Evolutionary conservation across 2,329 filamentous ascomycete genomes (phyloP).

Genomic region (Conoideocrella luteorostrata): DNA sequence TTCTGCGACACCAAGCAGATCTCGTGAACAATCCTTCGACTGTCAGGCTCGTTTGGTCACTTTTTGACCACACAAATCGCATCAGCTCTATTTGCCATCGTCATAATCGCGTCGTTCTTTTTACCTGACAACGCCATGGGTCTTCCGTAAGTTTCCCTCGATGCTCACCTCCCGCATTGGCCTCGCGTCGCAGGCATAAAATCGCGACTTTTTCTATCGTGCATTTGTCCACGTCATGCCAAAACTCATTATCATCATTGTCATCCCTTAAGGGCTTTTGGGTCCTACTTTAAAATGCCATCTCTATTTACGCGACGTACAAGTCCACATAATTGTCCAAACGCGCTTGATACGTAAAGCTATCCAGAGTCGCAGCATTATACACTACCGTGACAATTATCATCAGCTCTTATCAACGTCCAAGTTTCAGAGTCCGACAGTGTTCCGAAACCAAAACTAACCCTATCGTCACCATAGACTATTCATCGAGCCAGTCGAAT

Average conservation of each 20-base stretch:
- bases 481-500: conserved; percentile 40
- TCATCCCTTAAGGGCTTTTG: background rate
- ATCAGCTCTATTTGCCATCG: background rate
- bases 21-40: background rate
- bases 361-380: conserved; percentile 10
- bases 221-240: too few species aligned
- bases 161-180: background rate
- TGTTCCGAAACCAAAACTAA: too few species aligned
- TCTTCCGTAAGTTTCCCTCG: conserved; percentile 37
- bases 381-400: conserved; percentile 3
- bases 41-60: background rate
- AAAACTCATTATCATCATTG: conserved; percentile 5
- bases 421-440: too few species aligned
- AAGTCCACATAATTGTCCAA: too few species aligned
- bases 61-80: background rate
- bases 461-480: conserved; percentile 26
- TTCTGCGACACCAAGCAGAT: background rate
- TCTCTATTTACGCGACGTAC: too few species aligned
- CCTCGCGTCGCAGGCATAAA: background rate
- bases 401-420: too few species aligned
- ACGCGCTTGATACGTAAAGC: background rate
- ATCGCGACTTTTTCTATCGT: background rate
- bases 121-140: conserved; percentile 29
- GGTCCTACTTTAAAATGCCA: too few species aligned
- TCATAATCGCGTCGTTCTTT: background rate